Conservation (phyloP, 208 protist species). For the Leishmania amazonensis region DNA sequence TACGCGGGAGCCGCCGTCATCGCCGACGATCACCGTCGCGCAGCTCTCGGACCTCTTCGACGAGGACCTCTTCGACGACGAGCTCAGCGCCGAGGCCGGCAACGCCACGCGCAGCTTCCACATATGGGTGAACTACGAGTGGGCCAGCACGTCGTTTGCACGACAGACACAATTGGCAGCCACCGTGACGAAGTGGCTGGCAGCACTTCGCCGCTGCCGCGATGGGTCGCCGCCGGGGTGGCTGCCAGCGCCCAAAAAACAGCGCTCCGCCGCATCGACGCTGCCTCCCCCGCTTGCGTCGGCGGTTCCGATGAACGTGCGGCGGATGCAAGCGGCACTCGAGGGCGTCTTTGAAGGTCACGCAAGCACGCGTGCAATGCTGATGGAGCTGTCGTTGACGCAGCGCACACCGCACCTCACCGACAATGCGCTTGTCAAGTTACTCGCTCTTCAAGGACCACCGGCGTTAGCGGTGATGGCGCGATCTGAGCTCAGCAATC, state of each 20-base stretch:
- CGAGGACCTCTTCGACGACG: conserved; percentile 26
- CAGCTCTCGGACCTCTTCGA: conserved; percentile 28
- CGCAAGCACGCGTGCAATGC: conserved; percentile 12
- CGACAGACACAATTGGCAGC: conserved; percentile 49
- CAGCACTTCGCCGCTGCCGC: conserved; percentile 5
- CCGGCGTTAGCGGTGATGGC: conserved; percentile 14
- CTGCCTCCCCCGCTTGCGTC: neutral
- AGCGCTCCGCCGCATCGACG: neutral
- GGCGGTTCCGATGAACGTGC: conserved; percentile 16
- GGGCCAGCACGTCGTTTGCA: conserved; percentile 64
- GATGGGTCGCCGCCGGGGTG: neutral
- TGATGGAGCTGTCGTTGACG: conserved; percentile 32
- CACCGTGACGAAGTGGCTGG: conserved; percentile 30
- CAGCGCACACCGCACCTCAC: conserved; percentile 27
- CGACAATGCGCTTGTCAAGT: conserved; percentile 41
- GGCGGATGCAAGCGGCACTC: conserved; percentile 24
- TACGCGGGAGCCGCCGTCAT: neutral
- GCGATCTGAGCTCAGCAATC: conserved; percentile 29
- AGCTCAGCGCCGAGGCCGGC: conserved; percentile 34
- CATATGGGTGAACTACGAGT: conserved; percentile 66
- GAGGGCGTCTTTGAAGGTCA: conserved; percentile 46
- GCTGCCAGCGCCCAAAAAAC: neutral
- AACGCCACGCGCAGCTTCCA: conserved; percentile 67
- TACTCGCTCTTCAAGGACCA: conserved; percentile 38
- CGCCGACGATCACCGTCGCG: conserved; percentile 1